Evolutionary conservation across 2,329 filamentous ascomycete species (phyloP).

Genomic region (Elsinoe fawcettii): DNA sequence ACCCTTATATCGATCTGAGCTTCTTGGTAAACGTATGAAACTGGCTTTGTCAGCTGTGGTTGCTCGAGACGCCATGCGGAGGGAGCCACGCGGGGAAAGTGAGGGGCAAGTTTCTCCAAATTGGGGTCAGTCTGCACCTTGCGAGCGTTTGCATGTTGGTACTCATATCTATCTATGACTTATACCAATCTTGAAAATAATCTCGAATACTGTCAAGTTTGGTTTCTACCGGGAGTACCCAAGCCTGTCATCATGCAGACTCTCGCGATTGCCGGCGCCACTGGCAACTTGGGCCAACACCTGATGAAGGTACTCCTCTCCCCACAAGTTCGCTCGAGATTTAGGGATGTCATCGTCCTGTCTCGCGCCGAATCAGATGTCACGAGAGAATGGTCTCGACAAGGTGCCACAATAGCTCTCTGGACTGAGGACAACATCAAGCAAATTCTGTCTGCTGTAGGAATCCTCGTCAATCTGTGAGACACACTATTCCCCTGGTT

Average conservation of each 20-base stretch:
- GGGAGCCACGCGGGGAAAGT: background rate
- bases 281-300: slow-evolving; percentile 24
- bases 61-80: background rate
- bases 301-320: slow-evolving; percentile 24
- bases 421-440: slow-evolving; percentile 22
- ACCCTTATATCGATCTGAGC: background rate
- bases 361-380: slow-evolving; percentile 18
- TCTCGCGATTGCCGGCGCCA: slow-evolving; percentile 26
- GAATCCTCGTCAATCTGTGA: slow-evolving; percentile 25
- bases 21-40: no score
- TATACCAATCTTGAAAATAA: no score
- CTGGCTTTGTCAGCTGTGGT: no score
- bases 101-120: background rate
- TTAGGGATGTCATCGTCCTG: slow-evolving; percentile 25
- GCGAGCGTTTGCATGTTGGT: no score
- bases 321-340: slow-evolving; percentile 18
- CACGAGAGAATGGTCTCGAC: background rate
- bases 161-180: no score
- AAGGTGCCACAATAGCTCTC: slow-evolving; percentile 16
- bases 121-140: background rate
- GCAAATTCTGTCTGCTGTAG: slow-evolving; percentile 25
- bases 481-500: background rate
- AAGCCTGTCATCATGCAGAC: background rate
- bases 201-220: no score
- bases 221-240: no score